These are phyloP conservation scores for Chlorociboria aeruginascens DNA, from an alignment of 495 filamentous ascomycete species.

Conservation along the genomic window DNA sequence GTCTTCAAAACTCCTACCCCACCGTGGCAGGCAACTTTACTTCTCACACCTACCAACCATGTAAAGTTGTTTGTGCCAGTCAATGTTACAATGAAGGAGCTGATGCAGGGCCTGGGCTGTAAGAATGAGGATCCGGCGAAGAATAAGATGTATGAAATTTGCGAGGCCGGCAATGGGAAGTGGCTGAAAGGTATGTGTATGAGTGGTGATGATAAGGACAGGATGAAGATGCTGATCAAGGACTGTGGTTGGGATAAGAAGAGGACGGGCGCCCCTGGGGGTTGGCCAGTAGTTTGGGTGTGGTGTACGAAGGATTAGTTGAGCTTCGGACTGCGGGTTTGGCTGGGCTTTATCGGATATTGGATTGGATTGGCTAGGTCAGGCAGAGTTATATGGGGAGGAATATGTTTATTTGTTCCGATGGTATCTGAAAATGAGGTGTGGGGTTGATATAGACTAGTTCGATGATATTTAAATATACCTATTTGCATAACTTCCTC, in stretches of 20 bases:
- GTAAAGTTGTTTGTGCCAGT: slow-evolving; percentile 29
- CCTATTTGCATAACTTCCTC: too few relatives aligned
- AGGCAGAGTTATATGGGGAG: too few relatives aligned
- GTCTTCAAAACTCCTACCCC: slow-evolving; percentile 30
- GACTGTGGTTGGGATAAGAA: slow-evolving; percentile 15
- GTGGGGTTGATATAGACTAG: too few relatives aligned
- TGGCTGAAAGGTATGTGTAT: slow-evolving; percentile 9
- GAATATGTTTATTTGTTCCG: too few relatives aligned
- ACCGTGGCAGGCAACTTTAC: slow-evolving; percentile 24
- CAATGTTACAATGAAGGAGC: slow-evolving; percentile 28
- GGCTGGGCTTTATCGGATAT: too few relatives aligned
- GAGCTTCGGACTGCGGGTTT: too few relatives aligned
- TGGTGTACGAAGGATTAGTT: slow-evolving; percentile 13
- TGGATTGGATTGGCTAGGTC: too few relatives aligned
- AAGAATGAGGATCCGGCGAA: slow-evolving; percentile 25
- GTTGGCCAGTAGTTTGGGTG: slow-evolving; percentile 12
- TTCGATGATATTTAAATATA: too few relatives aligned
- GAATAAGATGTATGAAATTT: slow-evolving; percentile 30
- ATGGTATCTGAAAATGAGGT: too few relatives aligned
- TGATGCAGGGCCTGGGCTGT: slow-evolving; percentile 35
- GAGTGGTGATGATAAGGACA: slow-evolving; percentile 15
- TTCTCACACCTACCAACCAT: slow-evolving; percentile 14
- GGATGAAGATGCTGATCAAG: slow-evolving; percentile 8
- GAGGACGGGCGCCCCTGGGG: slow-evolving; percentile 8
- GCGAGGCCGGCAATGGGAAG: slow-evolving; percentile 12